Evolutionary conservation across 306 rosid species (phyloP), one percentile per base, ranked within the genome.

Genomic region (Biancaea sappan): DNA sequence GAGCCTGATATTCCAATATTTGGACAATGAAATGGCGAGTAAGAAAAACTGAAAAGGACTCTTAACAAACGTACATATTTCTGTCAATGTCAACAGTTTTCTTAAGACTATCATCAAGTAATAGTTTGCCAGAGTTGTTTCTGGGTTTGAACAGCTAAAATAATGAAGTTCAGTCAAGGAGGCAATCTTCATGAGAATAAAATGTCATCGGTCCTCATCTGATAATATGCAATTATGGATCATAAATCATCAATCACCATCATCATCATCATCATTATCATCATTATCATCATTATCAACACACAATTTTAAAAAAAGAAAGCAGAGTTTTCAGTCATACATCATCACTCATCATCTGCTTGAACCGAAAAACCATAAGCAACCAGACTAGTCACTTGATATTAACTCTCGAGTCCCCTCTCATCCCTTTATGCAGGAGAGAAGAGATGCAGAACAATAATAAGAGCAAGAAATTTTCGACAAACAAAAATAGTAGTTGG

Each of bases 371-470:
- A 81, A 60, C 75, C 77, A 69, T 62, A 77, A 65, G 81, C 85
- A 80, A 85, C 60, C 80, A 79, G 76, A 82, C 69, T 71, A 74
- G 60, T 69, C 57, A 76, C 84, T 48, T 62, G 56, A 77, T 66
- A 77, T 56, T 31, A 81, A 73, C 79, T 76, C 88, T 80, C n/a
- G 77, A 81, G 66, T 79, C 86, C 88, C 77, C 92, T 78, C 85
- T 85, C 87, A 79, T 87, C 75, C 77, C 64, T 83, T 79, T 91
- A 77, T 79, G 82, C 92, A 80, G 19, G 67, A 79, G 81, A 85
- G 85, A 83, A 83, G 73, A 3, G 12, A 24, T 4, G 5, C 11
- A 56, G 62, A 4, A 19, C 41, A 62, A 5, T 10, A 1, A 15
- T 2, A 63, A 38, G 31, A 37, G 56, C 22, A 4, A 60, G 41